Base-by-base conservation (phyloP, 2,329 filamentous ascomycete species). In the Pyrenophora seminiperda region DNA sequence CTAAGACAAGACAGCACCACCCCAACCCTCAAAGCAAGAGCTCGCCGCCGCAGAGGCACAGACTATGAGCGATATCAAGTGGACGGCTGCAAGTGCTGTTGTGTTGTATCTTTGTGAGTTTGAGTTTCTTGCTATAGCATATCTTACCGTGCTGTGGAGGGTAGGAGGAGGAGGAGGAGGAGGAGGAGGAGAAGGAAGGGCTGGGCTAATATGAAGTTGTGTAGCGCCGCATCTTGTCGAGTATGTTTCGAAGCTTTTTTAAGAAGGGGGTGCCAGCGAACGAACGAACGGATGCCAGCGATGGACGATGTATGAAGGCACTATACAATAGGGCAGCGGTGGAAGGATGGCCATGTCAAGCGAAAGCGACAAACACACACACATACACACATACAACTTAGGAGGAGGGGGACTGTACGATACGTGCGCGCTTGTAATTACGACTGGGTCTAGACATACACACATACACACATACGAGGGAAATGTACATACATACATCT, bases 41-140 rank as follows among this genome's bases (percentile, higher is more conserved):
- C 81, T 92, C 71, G 81, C 81, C 60, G 56, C 52, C 40, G 68
- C 67, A 36, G 88, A 92, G 79, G 78, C 79, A 53, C 82, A 87
- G 71, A 88, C 89, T 41, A 78, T 77, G 66, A 79, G 81, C 62
- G 88, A 86, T 41, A 78, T 93, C 61, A 85, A 88, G 76, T 81
- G 80, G 65, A 87, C 87, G 55, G 70, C 87, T 47, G 81, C 83
- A 31, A 84, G 84, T 13, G 86, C 85, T 56, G 78, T 86, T 31
- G 73, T 89, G 41, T 81, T 94, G 40, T 93, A 93, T 71, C 76
- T 94, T 53, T 90, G 90, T 94, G 84, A 49, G 88, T 15, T 18
- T 22, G n/a, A n/a, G 13, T 24, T 44, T 7, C 29, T 9, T 22
- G 18, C 11, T 31, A 34, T 13, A 29, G n/a, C n/a, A n/a, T n/a